These are phyloP conservation scores for Globisporangium spiculum DNA, from an alignment of 352 stramenopile genomes.

Conservation along the genomic window DNA sequence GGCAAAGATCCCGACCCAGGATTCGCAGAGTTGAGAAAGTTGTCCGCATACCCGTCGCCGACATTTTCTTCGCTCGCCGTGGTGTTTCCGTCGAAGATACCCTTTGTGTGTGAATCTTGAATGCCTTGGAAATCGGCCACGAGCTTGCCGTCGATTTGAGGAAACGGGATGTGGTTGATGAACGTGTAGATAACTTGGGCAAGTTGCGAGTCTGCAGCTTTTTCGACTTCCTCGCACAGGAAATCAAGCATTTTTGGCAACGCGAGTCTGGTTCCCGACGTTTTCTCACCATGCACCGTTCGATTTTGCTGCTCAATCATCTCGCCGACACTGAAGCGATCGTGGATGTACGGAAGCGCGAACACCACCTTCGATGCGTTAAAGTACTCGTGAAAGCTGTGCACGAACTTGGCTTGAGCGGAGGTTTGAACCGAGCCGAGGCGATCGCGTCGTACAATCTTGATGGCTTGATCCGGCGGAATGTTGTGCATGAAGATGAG, in stretches of 20 bases:
- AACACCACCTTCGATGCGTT: slow-evolving; percentile 70
- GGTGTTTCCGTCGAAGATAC: slow-evolving; percentile 20
- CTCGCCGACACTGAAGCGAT: slow-evolving; percentile 61
- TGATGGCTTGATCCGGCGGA: slow-evolving; percentile 57
- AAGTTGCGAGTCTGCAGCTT: slow-evolving; percentile 19
- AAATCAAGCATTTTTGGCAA: slow-evolving; percentile 63
- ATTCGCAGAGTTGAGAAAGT: slow-evolving; percentile 1
- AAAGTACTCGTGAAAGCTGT: slow-evolving; percentile 73
- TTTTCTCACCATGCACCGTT: slow-evolving; percentile 42
- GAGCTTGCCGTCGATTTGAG: slow-evolving; percentile 10
- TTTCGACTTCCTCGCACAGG: slow-evolving; percentile 50
- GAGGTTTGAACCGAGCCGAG: slow-evolving; percentile 79
- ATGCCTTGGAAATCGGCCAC: slow-evolving; percentile 10
- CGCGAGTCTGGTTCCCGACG: slow-evolving; percentile 20
- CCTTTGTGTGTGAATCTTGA: slow-evolving; percentile 27
- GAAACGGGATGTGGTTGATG: slow-evolving; percentile 19
- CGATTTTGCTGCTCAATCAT: slow-evolving; percentile 74
- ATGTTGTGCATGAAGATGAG: slow-evolving; percentile 86
- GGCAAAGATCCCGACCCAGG: not conserved
- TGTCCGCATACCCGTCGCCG: not conserved
- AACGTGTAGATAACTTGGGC: slow-evolving; percentile 21
- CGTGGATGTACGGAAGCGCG: slow-evolving; percentile 67
- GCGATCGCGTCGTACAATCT: slow-evolving; percentile 67
- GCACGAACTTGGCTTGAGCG: slow-evolving; percentile 69
- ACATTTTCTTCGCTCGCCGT: slow-evolving; percentile 11